These are phyloP conservation scores for Hymenoscyphus infarciens DNA, from an alignment of 2,329 filamentous ascomycete genomes.

Conservation along the genomic window DNA sequence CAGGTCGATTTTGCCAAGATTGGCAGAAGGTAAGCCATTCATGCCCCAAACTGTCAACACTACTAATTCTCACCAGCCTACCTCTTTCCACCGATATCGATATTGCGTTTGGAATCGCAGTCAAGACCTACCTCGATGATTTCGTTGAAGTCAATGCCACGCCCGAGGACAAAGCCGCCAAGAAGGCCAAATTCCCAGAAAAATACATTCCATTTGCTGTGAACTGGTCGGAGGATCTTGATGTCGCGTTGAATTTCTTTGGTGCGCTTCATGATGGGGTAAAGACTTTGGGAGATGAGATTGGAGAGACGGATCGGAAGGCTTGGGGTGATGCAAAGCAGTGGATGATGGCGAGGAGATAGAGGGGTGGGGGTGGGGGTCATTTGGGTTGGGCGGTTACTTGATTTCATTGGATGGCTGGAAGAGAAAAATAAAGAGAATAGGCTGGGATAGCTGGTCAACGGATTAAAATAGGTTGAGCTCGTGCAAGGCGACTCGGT, in stretches of 20 bases:
- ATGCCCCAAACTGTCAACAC: slow-evolving; percentile 7
- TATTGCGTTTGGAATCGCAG: slow-evolving; percentile 72
- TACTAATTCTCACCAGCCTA: slow-evolving; percentile 42
- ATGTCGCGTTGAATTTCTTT: slow-evolving; percentile 55
- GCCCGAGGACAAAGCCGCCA: slow-evolving; percentile 42
- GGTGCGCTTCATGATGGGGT: slow-evolving; percentile 55
- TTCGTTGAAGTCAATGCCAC: slow-evolving; percentile 56
- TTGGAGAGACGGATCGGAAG: slow-evolving; percentile 45
- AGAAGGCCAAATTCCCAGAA: slow-evolving; percentile 47
- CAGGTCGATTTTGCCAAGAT: slow-evolving; percentile 58
- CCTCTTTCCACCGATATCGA: slow-evolving; percentile 69
- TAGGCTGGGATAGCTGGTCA: background rate
- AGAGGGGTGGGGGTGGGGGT: slow-evolving; percentile 8
- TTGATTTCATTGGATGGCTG: slow-evolving; percentile 5
- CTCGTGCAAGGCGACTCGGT: background rate
- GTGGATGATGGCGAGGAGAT: slow-evolving; percentile 42
- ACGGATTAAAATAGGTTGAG: background rate
- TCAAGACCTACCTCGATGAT: slow-evolving; percentile 76
- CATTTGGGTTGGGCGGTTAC: slow-evolving; percentile 28
- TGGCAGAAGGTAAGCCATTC: slow-evolving; percentile 60
- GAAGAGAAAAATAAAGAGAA: background rate
- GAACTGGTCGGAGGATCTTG: slow-evolving; percentile 57
- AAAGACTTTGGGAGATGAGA: slow-evolving; percentile 49
- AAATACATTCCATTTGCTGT: slow-evolving; percentile 54
- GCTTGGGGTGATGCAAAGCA: slow-evolving; percentile 54